phyloP scores from a whole-genome alignment of 768 basidiomycete genomes.

The Mycena rebaudengoi region DNA sequence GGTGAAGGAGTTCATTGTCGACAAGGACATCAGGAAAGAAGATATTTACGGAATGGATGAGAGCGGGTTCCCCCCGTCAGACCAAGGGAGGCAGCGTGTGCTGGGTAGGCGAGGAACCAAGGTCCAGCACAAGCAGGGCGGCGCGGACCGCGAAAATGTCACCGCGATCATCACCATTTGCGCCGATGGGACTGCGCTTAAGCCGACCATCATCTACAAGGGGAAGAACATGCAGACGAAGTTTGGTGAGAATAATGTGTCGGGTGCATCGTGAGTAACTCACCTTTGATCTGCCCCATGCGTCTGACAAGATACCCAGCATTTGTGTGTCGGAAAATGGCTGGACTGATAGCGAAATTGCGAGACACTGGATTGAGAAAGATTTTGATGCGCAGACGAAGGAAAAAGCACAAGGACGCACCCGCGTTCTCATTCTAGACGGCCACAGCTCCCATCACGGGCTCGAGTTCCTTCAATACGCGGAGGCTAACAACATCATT shows the following conservation, averaged over 20 bases:
- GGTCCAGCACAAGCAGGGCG: slow-evolving; percentile 41
- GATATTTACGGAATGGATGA: slow-evolving; percentile 50
- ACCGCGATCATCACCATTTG: slow-evolving; percentile 51
- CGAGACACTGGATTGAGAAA: slow-evolving; percentile 33
- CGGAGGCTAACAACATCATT: slow-evolving; percentile 44
- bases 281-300: background rate
- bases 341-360: slow-evolving; percentile 40
- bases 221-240: slow-evolving; percentile 39
- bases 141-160: slow-evolving; percentile 43
- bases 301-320: slow-evolving; percentile 21
- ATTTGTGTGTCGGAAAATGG: slow-evolving; percentile 38
- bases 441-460: slow-evolving; percentile 53
- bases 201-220: slow-evolving; percentile 49
- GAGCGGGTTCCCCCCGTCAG: slow-evolving; percentile 39
- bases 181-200: slow-evolving; percentile 44
- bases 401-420: slow-evolving; percentile 42
- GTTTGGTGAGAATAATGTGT: slow-evolving; percentile 47
- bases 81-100: slow-evolving; percentile 38
- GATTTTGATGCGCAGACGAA: slow-evolving; percentile 44
- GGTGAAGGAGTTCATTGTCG: slow-evolving; percentile 34
- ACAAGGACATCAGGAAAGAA: slow-evolving; percentile 27
- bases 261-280: slow-evolving; percentile 41
- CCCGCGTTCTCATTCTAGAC: slow-evolving; percentile 46
- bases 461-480: slow-evolving; percentile 42
- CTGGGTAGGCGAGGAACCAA: slow-evolving; percentile 35